Base-by-base conservation (phyloP, 1,284 basidiomycete species). In the Microbotryum intermedium region DNA sequence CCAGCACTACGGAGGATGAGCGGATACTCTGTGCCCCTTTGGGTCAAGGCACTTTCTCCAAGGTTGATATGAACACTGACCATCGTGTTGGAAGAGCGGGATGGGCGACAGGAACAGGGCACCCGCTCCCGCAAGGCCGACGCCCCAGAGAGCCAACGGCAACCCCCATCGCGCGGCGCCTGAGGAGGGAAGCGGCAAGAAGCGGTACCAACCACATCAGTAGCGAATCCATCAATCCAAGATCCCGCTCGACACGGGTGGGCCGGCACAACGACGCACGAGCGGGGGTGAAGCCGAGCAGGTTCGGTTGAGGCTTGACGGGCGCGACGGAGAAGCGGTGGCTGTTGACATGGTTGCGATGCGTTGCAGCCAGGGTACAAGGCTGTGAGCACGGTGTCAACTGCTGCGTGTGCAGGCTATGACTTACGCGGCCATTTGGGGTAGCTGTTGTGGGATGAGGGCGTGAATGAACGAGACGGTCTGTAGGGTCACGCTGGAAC, bases 81-180 rank as follows among this genome's bases (percentile, higher is more conserved):
- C 55, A 54, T 65, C 64, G 39, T 51, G 53, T 47, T 59, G 57
- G 65, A 66, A 66, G 44, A 57, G 55, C 18, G 64, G 64, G 25
- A 65, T 57, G 13, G 54, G 44, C 5, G 57, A 51, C 13, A 64
- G 49, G 25, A 60, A 44, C 44, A 64, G 50, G 16, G 55, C 62
- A 34, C 65, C 65, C 4, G 42, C 61, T 21, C 55, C 61, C 11
- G 59, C 61, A 13, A 51, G 29, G 29, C 50, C 25, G 30, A 59
- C 50, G 44, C 65, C 62, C 65, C 65, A 62, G 13, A 64, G 34
- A n/a, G 57, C 65, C 34, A 66, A 53, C 53, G 53, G 59, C 23
- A 61, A 59, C 6, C n/a, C 50, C 54, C 54, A 55, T 18, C 54
- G 43, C 9, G 45, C 28, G 30, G 25, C 45, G 44, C 25, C 46